These are phyloP conservation scores for Cordyceps cicadae DNA, from an alignment of 2,329 filamentous ascomycete genomes.

Conservation along the genomic window DNA sequence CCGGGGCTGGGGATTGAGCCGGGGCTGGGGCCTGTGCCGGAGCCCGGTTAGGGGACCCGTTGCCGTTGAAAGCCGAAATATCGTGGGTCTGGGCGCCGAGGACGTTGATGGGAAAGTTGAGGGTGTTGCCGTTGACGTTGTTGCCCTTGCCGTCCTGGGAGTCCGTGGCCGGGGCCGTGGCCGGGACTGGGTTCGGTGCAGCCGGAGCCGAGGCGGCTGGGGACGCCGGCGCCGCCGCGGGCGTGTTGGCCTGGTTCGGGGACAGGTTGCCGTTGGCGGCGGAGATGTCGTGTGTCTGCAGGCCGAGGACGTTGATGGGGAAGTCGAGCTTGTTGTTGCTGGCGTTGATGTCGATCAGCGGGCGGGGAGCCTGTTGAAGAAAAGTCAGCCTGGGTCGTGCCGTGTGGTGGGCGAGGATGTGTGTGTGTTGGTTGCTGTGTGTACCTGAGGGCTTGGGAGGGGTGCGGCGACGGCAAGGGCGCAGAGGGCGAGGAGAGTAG, in stretches of 20 bases:
- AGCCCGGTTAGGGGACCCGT: background rate
- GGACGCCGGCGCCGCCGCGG: background rate
- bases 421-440: background rate
- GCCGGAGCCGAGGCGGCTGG: background rate
- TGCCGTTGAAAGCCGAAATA: background rate
- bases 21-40: background rate
- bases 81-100: background rate
- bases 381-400: background rate
- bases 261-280: slow-evolving; percentile 1
- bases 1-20: background rate
- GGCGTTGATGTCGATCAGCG: background rate
- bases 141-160: background rate
- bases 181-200: background rate
- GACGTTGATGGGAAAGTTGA: background rate
- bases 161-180: background rate
- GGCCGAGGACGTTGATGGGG: background rate
- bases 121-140: background rate
- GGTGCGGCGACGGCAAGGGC: background rate
- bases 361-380: background rate
- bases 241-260: background rate
- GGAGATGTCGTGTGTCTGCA: slow-evolving; percentile 1
- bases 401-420: too few relatives aligned
- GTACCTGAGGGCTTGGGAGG: background rate
- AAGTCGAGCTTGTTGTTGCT: background rate
- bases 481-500: background rate